Base-by-base conservation (phyloP, 2,329 filamentous ascomycete genomes). In the Fusarium albosuccineum region DNA sequence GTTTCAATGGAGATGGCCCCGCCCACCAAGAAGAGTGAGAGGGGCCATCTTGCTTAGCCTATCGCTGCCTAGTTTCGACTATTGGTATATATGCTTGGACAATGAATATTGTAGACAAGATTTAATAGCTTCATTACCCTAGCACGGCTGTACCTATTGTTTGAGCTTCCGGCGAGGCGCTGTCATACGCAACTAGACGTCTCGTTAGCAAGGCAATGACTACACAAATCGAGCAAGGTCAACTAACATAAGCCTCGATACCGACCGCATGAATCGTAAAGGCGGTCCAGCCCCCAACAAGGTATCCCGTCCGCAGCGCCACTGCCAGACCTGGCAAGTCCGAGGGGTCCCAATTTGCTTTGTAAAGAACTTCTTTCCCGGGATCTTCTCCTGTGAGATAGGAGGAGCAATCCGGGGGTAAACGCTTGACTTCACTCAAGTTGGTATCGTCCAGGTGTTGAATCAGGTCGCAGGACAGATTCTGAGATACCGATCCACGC, bases 221-320 rank as follows among this genome's bases (percentile, higher is more conserved):
- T n/a, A 2, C 30, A 49, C 14, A 11, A 2, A 6, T 33, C 30
- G 10, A 14, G 6, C 6, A 16, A 8, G 6, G 4, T 3, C 40
- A 11, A 34, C 62, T 36, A 1, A 65, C 62, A 16, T 65, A 57
- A 3, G 66, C n/a, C 9, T 65, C 62, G 9, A 62, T n/a, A 2
- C 36, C 45, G 2, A 30, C n/a, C 0, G 50, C 33, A 27, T 65
- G 46, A 0, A 52, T 40, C 0, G 16, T 4, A 11, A 52, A 57
- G 0, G 34, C 45, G 2, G 30, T 2, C 62, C 62, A 62, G 1
- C 50, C 56, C 9, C 62, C 62, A 2, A 66, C 16, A 0, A 42
- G n/a, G 6, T 66, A 65, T 0, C 62, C 62, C 1, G 57, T n/a
- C 11, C 62, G 45, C 0, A 62, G 10, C 11, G 50, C 37, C 1